These are phyloP conservation scores for Evernia prunastri DNA, from an alignment of 495 filamentous ascomycete genomes.

Conservation along the genomic window DNA sequence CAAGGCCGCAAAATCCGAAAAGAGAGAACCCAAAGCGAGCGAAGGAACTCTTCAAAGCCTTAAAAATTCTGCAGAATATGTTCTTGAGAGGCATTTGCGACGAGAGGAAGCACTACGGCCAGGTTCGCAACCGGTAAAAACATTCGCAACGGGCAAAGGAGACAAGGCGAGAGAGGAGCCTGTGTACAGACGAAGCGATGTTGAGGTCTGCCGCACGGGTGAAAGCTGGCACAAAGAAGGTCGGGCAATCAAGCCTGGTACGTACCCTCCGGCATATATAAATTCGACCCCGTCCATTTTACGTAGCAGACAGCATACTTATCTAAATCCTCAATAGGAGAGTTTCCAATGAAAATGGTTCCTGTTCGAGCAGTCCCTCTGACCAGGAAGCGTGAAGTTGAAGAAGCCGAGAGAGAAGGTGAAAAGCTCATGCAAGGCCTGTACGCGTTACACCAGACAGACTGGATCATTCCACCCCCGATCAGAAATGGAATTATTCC, in stretches of 20 bases:
- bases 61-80: constrained; percentile 76
- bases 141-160: constrained; percentile 63
- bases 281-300: background rate
- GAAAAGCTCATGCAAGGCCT: constrained; percentile 80
- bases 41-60: constrained; percentile 80
- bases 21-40: constrained; percentile 61
- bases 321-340: constrained; percentile 35
- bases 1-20: constrained; percentile 60
- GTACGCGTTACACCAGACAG: constrained; percentile 79
- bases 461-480: constrained; percentile 86
- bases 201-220: constrained; percentile 78
- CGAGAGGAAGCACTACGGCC: constrained; percentile 85
- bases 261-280: background rate
- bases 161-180: constrained; percentile 65
- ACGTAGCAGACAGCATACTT: background rate
- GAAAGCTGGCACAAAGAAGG: constrained; percentile 99
- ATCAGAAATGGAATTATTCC: constrained; percentile 79
- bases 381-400: constrained; percentile 81
- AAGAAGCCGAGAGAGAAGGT: constrained; percentile 71
- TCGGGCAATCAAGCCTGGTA: constrained; percentile 51
- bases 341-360: constrained; percentile 74
- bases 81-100: constrained; percentile 80
- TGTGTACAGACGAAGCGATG: constrained; percentile 73
- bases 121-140: constrained; percentile 60
- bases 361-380: constrained; percentile 87